These are phyloP conservation scores for Escallonia rubra DNA, from an alignment of 129 eudicot species.

Conservation along the genomic window DNA sequence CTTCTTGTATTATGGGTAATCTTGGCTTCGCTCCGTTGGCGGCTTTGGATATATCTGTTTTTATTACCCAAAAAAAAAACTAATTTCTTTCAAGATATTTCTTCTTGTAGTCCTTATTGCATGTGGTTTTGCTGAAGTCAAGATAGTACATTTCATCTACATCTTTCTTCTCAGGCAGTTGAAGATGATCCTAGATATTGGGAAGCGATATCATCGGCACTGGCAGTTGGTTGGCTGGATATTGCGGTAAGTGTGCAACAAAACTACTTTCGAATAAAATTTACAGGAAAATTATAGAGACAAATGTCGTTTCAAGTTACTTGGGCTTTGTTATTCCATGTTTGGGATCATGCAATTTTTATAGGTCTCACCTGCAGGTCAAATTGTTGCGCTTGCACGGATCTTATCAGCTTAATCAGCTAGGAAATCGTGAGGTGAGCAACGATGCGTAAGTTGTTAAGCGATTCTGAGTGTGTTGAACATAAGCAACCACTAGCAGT, in stretches of 20 bases:
- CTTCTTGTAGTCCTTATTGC: background rate
- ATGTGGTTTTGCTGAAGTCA: background rate
- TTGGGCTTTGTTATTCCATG: background rate
- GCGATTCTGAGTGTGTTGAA: background rate
- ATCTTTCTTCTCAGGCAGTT: conserved; percentile 43
- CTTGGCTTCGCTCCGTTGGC: no score
- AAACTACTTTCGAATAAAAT: background rate
- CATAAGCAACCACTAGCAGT: no score
- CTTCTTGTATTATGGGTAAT: no score
- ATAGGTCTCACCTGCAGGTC: conserved; percentile 41
- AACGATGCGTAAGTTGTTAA: background rate
- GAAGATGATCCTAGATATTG: conserved; percentile 80
- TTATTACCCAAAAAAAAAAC: no score
- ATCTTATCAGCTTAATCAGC: conserved; percentile 85
- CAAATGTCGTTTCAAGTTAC: background rate
- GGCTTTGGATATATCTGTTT: no score
- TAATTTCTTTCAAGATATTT: no score
- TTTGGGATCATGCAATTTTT: background rate
- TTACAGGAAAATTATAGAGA: no score
- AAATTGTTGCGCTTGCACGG: conserved; percentile 94
- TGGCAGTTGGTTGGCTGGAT: conserved; percentile 96
- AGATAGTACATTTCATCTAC: conserved; percentile 1
- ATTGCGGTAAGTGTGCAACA: conserved; percentile 53
- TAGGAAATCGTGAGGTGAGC: conserved; percentile 85
- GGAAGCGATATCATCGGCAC: conserved; percentile 85